Conservation (phyloP, 805 yeast species). For the Yarrowia yakushimensis region DNA sequence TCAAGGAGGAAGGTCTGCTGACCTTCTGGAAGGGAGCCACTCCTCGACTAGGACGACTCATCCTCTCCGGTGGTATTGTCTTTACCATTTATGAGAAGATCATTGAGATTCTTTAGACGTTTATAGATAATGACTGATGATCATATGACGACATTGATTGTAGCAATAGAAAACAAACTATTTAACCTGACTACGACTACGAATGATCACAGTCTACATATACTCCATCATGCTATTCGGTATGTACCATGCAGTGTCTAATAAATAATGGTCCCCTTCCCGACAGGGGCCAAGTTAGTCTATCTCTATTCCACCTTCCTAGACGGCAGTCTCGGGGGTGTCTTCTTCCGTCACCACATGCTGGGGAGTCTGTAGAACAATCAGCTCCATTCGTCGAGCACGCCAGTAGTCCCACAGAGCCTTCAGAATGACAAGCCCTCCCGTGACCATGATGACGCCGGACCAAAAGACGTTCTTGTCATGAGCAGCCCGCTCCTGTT, state of each 20-base stretch:
- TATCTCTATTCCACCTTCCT: background rate
- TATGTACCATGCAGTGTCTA: slow-evolving; percentile 22
- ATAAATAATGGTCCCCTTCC: slow-evolving; percentile 2
- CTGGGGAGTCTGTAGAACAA: slow-evolving; percentile 41
- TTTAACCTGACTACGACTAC: no score
- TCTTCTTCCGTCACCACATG: slow-evolving; percentile 17
- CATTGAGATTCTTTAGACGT: slow-evolving; percentile 48
- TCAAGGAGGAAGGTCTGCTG: slow-evolving; percentile 80
- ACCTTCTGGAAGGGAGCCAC: slow-evolving; percentile 99
- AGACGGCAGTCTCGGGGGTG: slow-evolving; percentile 19
- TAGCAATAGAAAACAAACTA: no score
- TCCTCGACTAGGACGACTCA: slow-evolving; percentile 87
- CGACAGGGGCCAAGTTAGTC: slow-evolving; percentile 10
- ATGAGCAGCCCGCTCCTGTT: slow-evolving; percentile 8
- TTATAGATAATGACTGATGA: background rate
- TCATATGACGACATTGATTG: background rate
- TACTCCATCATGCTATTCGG: background rate
- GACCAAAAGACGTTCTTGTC: slow-evolving; percentile 5
- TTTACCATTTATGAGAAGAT: slow-evolving; percentile 94
- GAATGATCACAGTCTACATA: no score
- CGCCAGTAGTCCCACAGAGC: slow-evolving; percentile 68
- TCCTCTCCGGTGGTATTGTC: slow-evolving; percentile 94
- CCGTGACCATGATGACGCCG: slow-evolving; percentile 54
- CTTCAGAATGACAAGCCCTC: slow-evolving; percentile 60
- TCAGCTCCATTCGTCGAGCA: slow-evolving; percentile 73